phyloP scores from a whole-genome alignment of 345 rosid species.

The Capsella bursapastoris region DNA sequence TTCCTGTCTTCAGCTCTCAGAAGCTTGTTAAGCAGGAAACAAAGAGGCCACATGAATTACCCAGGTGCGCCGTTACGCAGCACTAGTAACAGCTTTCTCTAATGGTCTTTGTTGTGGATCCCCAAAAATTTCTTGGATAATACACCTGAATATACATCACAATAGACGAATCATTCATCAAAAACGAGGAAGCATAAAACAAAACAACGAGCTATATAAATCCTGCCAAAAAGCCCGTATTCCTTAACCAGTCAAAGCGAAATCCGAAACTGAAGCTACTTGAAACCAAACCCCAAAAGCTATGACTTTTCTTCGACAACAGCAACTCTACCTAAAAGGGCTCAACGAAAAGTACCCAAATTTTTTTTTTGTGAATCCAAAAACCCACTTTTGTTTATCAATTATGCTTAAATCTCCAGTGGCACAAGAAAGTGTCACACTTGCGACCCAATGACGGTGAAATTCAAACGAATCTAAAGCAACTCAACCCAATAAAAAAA shows the following conservation, averaged over 20 bases:
- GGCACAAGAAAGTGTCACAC: background rate
- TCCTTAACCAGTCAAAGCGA: background rate
- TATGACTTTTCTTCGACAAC: background rate
- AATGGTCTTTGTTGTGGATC: background rate
- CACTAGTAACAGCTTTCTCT: constrained; percentile 6
- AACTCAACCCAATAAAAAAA: background rate
- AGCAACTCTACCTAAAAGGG: background rate
- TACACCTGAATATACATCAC: constrained; percentile 24
- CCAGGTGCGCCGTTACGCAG: background rate
- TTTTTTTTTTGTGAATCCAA: background rate
- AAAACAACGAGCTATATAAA: background rate
- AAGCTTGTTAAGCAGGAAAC: constrained; percentile 63
- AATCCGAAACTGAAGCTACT: constrained; percentile 11
- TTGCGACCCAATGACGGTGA: background rate
- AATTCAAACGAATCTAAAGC: constrained; percentile 7
- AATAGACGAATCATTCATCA: constrained; percentile 24
- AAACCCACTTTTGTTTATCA: background rate
- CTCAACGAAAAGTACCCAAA: background rate
- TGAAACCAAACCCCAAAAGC: background rate
- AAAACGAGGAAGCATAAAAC: background rate
- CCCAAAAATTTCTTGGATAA: background rate
- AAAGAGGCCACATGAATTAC: constrained; percentile 71
- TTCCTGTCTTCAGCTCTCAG: constrained; percentile 55
- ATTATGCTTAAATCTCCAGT: background rate
- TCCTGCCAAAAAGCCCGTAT: background rate